phyloP scores from a whole-genome alignment of 768 basidiomycete genomes.

The Amanita pallidorosea region DNA sequence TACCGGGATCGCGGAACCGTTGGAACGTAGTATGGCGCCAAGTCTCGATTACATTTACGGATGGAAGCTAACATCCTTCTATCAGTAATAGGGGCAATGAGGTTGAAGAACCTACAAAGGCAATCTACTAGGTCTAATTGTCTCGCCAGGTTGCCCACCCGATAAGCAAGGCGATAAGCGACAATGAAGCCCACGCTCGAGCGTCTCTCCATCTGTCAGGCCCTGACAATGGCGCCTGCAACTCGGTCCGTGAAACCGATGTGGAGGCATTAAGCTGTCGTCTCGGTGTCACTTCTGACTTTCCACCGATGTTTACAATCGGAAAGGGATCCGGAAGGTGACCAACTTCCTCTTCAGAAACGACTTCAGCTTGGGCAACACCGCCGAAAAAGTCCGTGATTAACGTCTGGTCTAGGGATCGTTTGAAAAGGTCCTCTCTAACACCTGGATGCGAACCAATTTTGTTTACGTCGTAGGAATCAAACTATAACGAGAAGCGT shows the following conservation, averaged over 20 bases:
- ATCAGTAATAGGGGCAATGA: neutral
- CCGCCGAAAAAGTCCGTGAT: constrained; percentile 88
- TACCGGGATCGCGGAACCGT: neutral
- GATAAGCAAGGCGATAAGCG: constrained; percentile 17
- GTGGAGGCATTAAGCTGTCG: neutral
- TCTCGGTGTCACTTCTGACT: neutral
- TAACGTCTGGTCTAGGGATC: constrained; percentile 47
- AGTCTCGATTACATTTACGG: neutral
- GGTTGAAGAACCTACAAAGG: neutral
- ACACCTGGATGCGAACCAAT: constrained; percentile 88
- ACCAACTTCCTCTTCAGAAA: constrained; percentile 2
- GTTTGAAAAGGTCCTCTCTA: constrained; percentile 68
- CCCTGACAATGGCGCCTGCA: neutral
- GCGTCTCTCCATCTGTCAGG: constrained; percentile 9
- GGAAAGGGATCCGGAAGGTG: neutral
- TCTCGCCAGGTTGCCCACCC: constrained; percentile 15
- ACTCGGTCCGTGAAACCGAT: neutral
- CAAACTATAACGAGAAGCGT: constrained; percentile 44
- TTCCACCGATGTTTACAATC: neutral
- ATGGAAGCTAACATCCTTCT: neutral
- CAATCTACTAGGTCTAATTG: neutral
- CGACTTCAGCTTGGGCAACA: constrained; percentile 72
- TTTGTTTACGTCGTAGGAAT: constrained; percentile 58
- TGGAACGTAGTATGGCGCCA: neutral
- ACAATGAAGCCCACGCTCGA: constrained; percentile 21